Base-by-base conservation (phyloP, 768 basidiomycete genomes). In the Tylopilus rubrobrunneus region DNA sequence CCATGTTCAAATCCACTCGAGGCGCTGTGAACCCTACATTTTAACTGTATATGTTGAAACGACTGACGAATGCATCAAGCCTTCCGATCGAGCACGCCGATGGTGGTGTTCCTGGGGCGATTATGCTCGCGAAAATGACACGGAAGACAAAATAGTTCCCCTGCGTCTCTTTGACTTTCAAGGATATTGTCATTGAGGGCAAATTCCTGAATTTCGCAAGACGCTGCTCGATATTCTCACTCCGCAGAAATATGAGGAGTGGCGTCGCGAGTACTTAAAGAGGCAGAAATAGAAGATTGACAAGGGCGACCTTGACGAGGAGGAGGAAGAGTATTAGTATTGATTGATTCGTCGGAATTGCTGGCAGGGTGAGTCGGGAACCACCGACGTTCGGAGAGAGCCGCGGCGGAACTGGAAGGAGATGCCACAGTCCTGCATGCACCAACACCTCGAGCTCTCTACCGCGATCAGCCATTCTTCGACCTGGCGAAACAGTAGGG, bases 111-210 rank as follows among this genome's bases (percentile, higher is more conserved):
- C 6, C 36, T 0, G 31, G 34, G 3, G 61, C 56, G 9, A 58
- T 43, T 45, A 39, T 36, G 14, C 5, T 40, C 36, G 15, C 37
- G 69, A 64, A 48, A 4, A 48, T 7, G 62, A 62, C 0, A 49
- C 63, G 9, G 60, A 66, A 8, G 62, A 68, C 0, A 67, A 69
- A 47, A 54, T 8, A 0, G 56, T 65, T 5, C 28, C 64, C 3
- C 39, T 48, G 5, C 59, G 62, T 14, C 36, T 71, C 23, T 66
- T 61, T 17, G 53, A 61, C 28, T 71, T 71, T 39, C 51, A 49
- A 48, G 57, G 56, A 11, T 71, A 63, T 29, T 62, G 62, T 44
- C 39, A n/a, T n/a, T n/a, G n/a, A 63, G 29, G 61, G 66, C 49
- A 61, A 59, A 55, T 50, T 8, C 68, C 67, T 7, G 47, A 44